Base-by-base conservation (phyloP, 352 stramenopile genomes). In the Albugo candida region DNA sequence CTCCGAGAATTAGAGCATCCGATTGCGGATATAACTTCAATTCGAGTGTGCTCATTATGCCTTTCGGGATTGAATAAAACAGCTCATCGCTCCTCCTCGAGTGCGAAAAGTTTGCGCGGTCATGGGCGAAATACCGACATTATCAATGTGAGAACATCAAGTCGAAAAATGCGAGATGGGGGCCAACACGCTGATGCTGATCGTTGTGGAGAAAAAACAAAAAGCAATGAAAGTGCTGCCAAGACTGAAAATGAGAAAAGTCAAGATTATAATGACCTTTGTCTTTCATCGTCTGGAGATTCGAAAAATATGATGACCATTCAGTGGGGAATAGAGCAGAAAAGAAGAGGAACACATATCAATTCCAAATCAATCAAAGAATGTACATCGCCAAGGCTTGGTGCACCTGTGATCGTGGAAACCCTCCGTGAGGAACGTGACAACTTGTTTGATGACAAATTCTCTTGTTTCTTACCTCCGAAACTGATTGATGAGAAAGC, bases 41-140 rank as follows among this genome's bases (percentile, higher is more conserved):
- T 86, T 27, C 61, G 74, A 4, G 70, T 86, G 3, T 86, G 74
- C 42, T 68, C 64, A 1, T 57, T 58, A 8, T 86, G 74, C 38
- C 74, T 74, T 60, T 19, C 38, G 17, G 20, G 17, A 24, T 24
- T 43, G 38, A 31, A 31, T 8, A 3, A 31, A 8, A 10, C 24
- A 8, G 24, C 8, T 10, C 24, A 31, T 31, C 24, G 24, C 8
- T 31, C 24, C 24, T 31, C 24, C 3, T 31, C 24, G 24, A 31
- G 24, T 31, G 24, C 24, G 24, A 31, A 31, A 3, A 31, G 24
- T 8, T 10, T 31, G 8, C 24, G 24, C 8, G 24, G 24, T 31
- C 24, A 31, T 31, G 24, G 24, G 24, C 24, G 24, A 31, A 31
- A 8, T 43, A 24, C 17, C 38, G 17, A 19, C 8, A 43, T 8